A percentile compares a stretch with the other conserved stretches of the same genome.
These are phyloP conservation scores for Mucor lusitanicus DNA, from an alignment of 371 early-diverging fungal genomes.

Conservation along the genomic window DNA sequence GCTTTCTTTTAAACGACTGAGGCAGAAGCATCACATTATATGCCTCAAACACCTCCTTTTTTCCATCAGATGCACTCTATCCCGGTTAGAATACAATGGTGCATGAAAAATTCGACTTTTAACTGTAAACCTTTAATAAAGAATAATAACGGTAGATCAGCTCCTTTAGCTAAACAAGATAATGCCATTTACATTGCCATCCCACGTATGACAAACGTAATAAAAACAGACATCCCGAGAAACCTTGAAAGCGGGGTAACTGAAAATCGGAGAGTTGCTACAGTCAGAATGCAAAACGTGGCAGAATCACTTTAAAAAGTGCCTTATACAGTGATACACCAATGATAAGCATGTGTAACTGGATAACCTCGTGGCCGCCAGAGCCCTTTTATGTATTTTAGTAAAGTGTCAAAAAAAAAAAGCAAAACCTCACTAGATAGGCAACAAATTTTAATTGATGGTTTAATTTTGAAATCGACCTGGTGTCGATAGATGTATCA, in stretches of 20 bases:
- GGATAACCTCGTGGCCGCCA: slow-evolving; percentile 12
- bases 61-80: neutral
- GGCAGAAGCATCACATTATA: neutral
- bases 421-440: neutral
- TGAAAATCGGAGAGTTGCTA: neutral
- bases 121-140: neutral
- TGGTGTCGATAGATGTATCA: neutral
- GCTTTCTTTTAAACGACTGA: neutral
- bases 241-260: neutral
- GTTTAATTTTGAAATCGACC: slow-evolving; percentile 7
- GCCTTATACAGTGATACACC: slow-evolving; percentile 8
- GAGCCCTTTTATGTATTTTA: neutral
- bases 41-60: neutral
- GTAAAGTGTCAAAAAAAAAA: neutral
- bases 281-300: neutral
- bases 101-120: neutral
- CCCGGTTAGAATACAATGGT: neutral
- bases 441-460: neutral
- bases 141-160: neutral
- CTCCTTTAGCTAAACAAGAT: neutral
- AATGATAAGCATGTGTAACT: slow-evolving; percentile 10
- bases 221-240: neutral
- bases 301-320: neutral
- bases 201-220: neutral
- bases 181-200: neutral